Conservation (phyloP, 177 flowering plant species). For the Vitis hybrid region DNA sequence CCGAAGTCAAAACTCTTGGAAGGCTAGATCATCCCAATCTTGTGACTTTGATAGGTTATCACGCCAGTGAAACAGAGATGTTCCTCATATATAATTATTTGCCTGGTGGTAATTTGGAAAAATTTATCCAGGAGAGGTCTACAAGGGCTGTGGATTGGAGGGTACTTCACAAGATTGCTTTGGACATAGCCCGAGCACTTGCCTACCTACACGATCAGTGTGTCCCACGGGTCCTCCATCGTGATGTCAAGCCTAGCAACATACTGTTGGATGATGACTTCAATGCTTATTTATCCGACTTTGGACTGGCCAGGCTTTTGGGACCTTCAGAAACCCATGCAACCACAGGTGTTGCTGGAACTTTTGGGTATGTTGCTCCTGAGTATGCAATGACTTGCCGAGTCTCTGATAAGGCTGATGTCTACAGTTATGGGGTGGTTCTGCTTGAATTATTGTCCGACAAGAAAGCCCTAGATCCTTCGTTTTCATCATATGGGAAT, state of each 20-base stretch:
- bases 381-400: constrained; percentile 98
- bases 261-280: constrained; percentile 77
- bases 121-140: constrained; percentile 78
- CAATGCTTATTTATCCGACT: constrained; percentile 88
- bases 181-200: constrained; percentile 84
- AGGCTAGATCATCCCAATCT: constrained; percentile 80
- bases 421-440: constrained; percentile 91
- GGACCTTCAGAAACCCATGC: constrained; percentile 97
- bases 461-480: constrained; percentile 88
- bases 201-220: constrained; percentile 87
- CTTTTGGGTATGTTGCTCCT: constrained; percentile 95
- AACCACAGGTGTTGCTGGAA: constrained; percentile 92
- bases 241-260: constrained; percentile 94
- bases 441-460: constrained; percentile 84
- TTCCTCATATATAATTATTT: constrained; percentile 82
- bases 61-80: constrained; percentile 90
- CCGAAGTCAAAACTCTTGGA: constrained; percentile 84
- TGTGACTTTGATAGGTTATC: constrained; percentile 85
- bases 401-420: constrained; percentile 92
- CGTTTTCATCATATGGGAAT: constrained; percentile 78
- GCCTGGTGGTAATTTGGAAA: constrained; percentile 88
- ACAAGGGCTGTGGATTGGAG: constrained; percentile 80
- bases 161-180: constrained; percentile 78
- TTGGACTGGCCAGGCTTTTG: constrained; percentile 82
- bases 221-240: constrained; percentile 86